A percentile compares a stretch with the other conserved stretches of the same genome.
Conservation (phyloP, 805 yeast species). For the Cephaloascus fragrans region DNA sequence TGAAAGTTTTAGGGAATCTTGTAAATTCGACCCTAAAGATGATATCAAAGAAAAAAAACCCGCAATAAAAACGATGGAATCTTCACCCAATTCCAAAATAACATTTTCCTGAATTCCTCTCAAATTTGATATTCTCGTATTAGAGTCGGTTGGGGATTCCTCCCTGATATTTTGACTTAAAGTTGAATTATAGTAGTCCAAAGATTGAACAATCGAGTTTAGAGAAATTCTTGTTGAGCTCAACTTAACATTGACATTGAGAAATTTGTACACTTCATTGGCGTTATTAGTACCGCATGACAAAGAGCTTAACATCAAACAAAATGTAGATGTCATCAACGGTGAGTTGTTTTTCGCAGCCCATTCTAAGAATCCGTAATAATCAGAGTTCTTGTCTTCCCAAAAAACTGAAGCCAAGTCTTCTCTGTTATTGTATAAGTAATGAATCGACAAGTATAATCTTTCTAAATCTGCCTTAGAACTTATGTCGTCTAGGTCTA, state of each 20-base stretch:
- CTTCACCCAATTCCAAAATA: constrained; percentile 61
- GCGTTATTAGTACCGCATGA: constrained; percentile 53
- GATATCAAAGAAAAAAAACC: constrained; percentile 59
- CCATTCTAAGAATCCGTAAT: constrained; percentile 83
- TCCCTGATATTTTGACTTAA: too few relatives aligned
- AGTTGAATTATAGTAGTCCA: constrained; percentile 47
- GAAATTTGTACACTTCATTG: constrained; percentile 37
- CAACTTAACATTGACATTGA: constrained; percentile 25
- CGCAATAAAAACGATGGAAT: constrained; percentile 63
- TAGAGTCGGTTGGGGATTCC: too few relatives aligned
- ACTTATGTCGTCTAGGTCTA: constrained; percentile 51
- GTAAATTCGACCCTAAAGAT: background rate
- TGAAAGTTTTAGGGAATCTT: background rate
- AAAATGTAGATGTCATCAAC: constrained; percentile 72
- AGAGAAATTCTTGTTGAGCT: constrained; percentile 42
- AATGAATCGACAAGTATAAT: constrained; percentile 68
- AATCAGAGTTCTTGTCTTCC: constrained; percentile 35
- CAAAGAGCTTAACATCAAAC: constrained; percentile 69
- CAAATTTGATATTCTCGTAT: too few relatives aligned
- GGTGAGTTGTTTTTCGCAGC: constrained; percentile 76
- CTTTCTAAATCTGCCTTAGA: constrained; percentile 81
- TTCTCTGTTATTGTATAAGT: constrained; percentile 55
- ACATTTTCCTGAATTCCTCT: too few relatives aligned
- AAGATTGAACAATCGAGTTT: constrained; percentile 41
- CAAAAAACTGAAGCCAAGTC: constrained; percentile 54